phyloP scores from a whole-genome alignment of 2,329 filamentous ascomycete species.

The Trichophyton simii region DNA sequence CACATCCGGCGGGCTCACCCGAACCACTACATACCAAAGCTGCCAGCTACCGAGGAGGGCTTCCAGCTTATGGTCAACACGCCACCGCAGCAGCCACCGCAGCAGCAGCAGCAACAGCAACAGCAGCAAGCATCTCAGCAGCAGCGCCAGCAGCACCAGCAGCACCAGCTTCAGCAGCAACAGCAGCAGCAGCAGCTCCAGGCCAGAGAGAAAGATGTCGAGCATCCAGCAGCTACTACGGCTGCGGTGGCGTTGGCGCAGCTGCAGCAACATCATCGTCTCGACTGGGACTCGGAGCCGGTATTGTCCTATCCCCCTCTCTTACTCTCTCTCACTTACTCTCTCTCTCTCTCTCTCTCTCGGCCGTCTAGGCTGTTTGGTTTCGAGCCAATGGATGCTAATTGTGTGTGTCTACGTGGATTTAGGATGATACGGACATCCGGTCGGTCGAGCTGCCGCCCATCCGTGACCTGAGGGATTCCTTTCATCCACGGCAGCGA shows the following conservation, averaged over 20 bases:
- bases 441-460: slow-evolving; percentile 62
- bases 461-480: slow-evolving; percentile 53
- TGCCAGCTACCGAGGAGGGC: slow-evolving; percentile 95
- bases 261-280: slow-evolving; percentile 58
- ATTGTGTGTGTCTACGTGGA: not conserved
- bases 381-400: not conserved
- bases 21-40: slow-evolving; percentile 93
- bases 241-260: slow-evolving; percentile 80
- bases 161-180: slow-evolving; percentile 35
- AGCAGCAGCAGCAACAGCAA: slow-evolving; percentile 21
- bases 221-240: slow-evolving; percentile 54
- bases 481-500: slow-evolving; percentile 50
- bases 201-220: slow-evolving; percentile 40
- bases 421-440: slow-evolving; percentile 56
- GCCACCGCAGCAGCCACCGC: slow-evolving; percentile 60
- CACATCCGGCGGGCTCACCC: slow-evolving; percentile 95
- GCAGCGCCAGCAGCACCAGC: slow-evolving; percentile 50
- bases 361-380: not conserved
- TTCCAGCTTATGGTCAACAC: slow-evolving; percentile 93
- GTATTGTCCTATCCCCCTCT: slow-evolving; percentile 39
- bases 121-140: slow-evolving; percentile 15
- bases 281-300: slow-evolving; percentile 66
- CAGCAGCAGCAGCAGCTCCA: not conserved
- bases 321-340: not conserved
- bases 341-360: not conserved